Evolutionary conservation across 179 eudicot genomes (phyloP).

Genomic region (Corrigiola litoralis): DNA sequence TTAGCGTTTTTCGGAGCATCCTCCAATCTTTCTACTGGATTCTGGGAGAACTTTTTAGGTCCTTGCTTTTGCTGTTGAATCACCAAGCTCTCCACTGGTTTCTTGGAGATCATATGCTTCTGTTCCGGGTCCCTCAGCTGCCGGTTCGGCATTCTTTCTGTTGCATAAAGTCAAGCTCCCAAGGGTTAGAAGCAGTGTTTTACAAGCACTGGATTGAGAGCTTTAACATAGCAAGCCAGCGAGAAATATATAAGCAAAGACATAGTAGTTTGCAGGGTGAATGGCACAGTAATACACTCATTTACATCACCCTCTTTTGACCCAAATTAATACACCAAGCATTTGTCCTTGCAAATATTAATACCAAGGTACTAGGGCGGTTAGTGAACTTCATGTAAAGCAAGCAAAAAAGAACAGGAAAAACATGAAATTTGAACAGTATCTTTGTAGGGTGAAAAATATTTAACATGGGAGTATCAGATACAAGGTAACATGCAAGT

Average conservation of each 20-base stretch:
- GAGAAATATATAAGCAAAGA: neutral
- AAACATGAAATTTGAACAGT: constrained; percentile 21
- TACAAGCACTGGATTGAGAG: neutral
- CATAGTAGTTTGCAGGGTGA: neutral
- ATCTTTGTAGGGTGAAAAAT: neutral
- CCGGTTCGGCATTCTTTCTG: constrained; percentile 51
- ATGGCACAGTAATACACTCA: constrained; percentile 19
- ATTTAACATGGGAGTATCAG: neutral
- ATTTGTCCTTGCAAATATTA: no score
- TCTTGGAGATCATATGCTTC: constrained; percentile 56
- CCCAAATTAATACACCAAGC: no score
- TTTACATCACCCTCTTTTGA: no score
- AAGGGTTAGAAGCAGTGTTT: neutral
- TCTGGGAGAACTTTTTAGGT: constrained; percentile 18
- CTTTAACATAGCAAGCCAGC: neutral
- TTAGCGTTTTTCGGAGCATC: constrained; percentile 37
- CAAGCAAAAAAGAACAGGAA: constrained; percentile 1
- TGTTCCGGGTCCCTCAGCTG: constrained; percentile 52
- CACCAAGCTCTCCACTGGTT: constrained; percentile 40
- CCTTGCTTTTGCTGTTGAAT: constrained; percentile 24
- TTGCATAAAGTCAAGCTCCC: neutral
- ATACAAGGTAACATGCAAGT: constrained; percentile 26
- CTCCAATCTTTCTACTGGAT: constrained; percentile 29
- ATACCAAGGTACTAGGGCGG: constrained; percentile 25
- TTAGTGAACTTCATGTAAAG: no score